Conservation (phyloP, 2,329 filamentous ascomycete species). For the Neopestalotiopsis clavispora region DNA sequence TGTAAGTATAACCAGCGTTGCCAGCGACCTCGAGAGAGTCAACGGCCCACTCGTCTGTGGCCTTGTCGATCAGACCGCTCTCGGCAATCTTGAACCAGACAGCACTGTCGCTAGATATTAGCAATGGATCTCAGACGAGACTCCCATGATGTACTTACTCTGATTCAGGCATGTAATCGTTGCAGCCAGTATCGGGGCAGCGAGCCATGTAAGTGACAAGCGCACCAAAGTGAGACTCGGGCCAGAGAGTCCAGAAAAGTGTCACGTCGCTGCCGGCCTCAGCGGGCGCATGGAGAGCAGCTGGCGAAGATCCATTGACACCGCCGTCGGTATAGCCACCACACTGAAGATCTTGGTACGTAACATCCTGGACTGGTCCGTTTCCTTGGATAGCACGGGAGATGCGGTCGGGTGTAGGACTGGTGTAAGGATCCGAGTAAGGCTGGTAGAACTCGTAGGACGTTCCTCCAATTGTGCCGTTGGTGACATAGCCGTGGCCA, state of each 20-base stretch:
- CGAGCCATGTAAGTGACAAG: constrained; percentile 64
- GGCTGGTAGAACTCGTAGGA: constrained; percentile 45
- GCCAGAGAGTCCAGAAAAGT: constrained; percentile 59
- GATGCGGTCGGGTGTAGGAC: constrained; percentile 49
- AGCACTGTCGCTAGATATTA: constrained; percentile 27
- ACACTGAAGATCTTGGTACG: constrained; percentile 60
- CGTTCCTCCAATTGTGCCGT: constrained; percentile 47
- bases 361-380: constrained; percentile 60
- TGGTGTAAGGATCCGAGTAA: constrained; percentile 43
- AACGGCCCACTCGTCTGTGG: constrained; percentile 52
- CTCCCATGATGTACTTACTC: constrained; percentile 13
- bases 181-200: constrained; percentile 51
- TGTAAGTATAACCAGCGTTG: constrained; percentile 52
- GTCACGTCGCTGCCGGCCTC: constrained; percentile 58
- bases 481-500: constrained; percentile 54
- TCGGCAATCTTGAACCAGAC: constrained; percentile 63
- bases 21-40: constrained; percentile 48
- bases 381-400: constrained; percentile 63
- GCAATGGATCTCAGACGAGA: not conserved
- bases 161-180: constrained; percentile 25
- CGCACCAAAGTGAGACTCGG: constrained; percentile 57
- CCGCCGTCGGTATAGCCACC: constrained; percentile 56
- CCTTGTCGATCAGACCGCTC: constrained; percentile 49
- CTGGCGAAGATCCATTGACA: constrained; percentile 53
- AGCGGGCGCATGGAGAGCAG: constrained; percentile 56